Evolutionary conservation across 805 yeast genomes (phyloP), one percentile per base, ranked within the genome.

Genomic region (Candida sanyiensis): DNA sequence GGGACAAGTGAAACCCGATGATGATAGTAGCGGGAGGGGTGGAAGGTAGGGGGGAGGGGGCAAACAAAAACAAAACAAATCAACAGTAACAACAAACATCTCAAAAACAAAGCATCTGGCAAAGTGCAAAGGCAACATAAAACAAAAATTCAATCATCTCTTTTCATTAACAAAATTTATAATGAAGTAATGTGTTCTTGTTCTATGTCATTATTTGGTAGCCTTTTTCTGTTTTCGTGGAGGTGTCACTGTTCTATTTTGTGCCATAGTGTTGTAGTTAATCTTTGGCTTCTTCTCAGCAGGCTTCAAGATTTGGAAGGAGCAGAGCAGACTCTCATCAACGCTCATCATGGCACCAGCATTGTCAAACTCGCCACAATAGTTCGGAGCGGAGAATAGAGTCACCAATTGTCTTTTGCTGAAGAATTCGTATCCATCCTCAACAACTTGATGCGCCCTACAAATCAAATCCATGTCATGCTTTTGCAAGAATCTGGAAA

Each of bases 301-400:
- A 22, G 98, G 98, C 66, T 93, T 93, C 63, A 90, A 77, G 57
- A 90, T 93, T 65, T 84, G 93, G 79, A 90, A 90, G 13, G 97
- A 89, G 70, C 98, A 90, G 56, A 90, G 72, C 57, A 90, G 75
- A 63, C 90, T 81, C 67, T 93, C 97, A 64, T 93, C 97, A 42
- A 90, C 97, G 57, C 94, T 80, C 98, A 90, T 90, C 97, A 93
- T 93, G 29, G 98, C 98, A 58, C 97, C 98, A 2, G 97, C 97
- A 59, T 90, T 90, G 65, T 90, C 98, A 61, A 90, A 90, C 65
- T 93, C 97, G 56, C 98, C 98, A 74, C 97, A 93, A 63, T 89
- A 89, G 66, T 93, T 93, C 53, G 98, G 98, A 42, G 98, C 98
- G 39, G 93, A 80, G 62, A 90, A 90, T 51, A 90, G 72, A 23